These are phyloP conservation scores for Schizonepeta tenuifolia DNA, from an alignment of 257 asterid species.

Conservation along the genomic window DNA sequence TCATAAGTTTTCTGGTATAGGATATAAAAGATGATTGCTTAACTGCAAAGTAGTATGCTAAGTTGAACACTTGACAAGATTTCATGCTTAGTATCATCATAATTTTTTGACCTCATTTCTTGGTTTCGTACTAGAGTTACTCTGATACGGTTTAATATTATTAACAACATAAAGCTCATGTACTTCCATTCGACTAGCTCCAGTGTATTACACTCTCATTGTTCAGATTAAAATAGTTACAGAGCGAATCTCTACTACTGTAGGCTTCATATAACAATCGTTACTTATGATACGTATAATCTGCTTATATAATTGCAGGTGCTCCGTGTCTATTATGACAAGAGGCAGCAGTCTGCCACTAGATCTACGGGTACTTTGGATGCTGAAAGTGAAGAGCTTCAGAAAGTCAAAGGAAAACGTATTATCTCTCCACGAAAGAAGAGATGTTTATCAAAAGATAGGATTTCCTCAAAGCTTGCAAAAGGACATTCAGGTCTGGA, in stretches of 20 bases:
- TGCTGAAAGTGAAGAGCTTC: slow-evolving; percentile 43
- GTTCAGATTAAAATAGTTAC: slow-evolving; percentile 6
- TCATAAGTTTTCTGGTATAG: slow-evolving; percentile 16
- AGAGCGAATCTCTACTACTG: slow-evolving; percentile 21
- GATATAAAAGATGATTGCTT: slow-evolving; percentile 19
- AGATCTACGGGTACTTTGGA: slow-evolving; percentile 51
- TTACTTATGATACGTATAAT: slow-evolving; percentile 24
- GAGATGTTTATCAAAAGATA: slow-evolving; percentile 41
- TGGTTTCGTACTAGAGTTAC: background rate
- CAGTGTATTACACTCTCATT: slow-evolving; percentile 3
- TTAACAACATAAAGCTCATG: background rate
- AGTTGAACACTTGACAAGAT: slow-evolving; percentile 12
- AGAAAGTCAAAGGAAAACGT: slow-evolving; percentile 39
- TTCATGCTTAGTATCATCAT: slow-evolving; percentile 23
- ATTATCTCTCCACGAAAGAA: slow-evolving; percentile 53
- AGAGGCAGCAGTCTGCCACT: slow-evolving; percentile 53
- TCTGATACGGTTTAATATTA: background rate
- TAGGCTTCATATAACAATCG: slow-evolving; percentile 18
- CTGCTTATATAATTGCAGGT: slow-evolving; percentile 58
- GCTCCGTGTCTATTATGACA: slow-evolving; percentile 73
- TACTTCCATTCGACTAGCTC: slow-evolving; percentile 15
- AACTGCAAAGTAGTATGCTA: slow-evolving; percentile 14
- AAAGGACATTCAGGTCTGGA: slow-evolving; percentile 45
- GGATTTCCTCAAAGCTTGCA: slow-evolving; percentile 48
- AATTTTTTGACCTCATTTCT: background rate